These are phyloP conservation scores for Emergomyces orientalis DNA, from an alignment of 2,329 filamentous ascomycete genomes.

Conservation along the genomic window DNA sequence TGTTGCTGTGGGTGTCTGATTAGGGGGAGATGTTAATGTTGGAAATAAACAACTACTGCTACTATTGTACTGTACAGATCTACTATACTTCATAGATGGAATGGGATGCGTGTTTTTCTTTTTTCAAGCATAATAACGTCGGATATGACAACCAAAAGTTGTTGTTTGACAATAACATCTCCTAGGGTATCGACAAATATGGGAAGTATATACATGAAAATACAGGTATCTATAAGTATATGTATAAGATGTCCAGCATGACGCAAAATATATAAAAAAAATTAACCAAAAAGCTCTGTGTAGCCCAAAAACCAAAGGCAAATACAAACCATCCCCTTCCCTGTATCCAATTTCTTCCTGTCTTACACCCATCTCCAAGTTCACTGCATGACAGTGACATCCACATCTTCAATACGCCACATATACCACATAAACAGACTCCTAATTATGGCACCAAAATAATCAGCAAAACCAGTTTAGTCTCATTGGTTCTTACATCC, in stretches of 20 bases:
- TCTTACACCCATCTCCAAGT: not conserved
- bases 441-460: conserved; percentile 34
- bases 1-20: not conserved
- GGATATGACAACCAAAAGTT: not conserved
- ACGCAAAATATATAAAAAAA: not conserved
- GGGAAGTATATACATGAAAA: not conserved
- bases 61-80: conserved; percentile 6
- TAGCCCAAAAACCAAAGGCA: not conserved
- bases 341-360: not conserved
- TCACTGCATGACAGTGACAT: conserved; percentile 47
- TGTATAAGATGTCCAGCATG: not conserved
- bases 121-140: conserved; percentile 4
- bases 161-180: not conserved
- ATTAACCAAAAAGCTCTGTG: no score
- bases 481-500: not conserved
- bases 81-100: conserved; percentile 9
- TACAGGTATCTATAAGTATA: not conserved
- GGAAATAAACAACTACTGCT: not conserved
- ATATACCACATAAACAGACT: conserved; percentile 98
- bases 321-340: conserved; percentile 10
- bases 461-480: not conserved
- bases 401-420: conserved; percentile 78
- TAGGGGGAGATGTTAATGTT: not conserved
- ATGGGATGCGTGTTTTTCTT: conserved; percentile 17
- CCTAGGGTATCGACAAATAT: not conserved